Evolutionary conservation across 352 stramenopile genomes (phyloP).

Genomic region (Salisapilia sapeloensis): DNA sequence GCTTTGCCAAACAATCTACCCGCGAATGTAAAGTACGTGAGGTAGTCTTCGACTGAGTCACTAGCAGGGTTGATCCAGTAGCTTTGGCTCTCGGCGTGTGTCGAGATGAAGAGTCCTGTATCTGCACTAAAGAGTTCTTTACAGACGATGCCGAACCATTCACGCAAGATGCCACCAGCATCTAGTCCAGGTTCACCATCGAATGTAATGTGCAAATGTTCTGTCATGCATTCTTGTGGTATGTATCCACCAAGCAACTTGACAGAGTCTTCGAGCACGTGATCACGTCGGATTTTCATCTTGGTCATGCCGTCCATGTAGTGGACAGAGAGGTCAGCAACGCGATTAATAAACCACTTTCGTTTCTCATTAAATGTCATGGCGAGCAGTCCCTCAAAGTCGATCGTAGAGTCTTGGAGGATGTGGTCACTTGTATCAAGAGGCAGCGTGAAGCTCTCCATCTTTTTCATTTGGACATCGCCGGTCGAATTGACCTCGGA

Average conservation of each 20-base stretch:
- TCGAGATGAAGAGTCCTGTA: constrained; percentile 46
- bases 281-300: constrained; percentile 26
- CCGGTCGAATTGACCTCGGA: constrained; percentile 29
- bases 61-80: constrained; percentile 69
- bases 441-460: constrained; percentile 24
- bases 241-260: constrained; percentile 17
- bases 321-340: constrained; percentile 27
- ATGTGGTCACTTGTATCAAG: constrained; percentile 18
- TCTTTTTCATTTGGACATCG: constrained; percentile 26
- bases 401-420: constrained; percentile 10
- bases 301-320: constrained; percentile 47
- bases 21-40: constrained; percentile 93
- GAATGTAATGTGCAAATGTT: constrained; percentile 68
- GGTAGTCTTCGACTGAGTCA: constrained; percentile 26
- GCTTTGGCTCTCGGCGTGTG: constrained; percentile 54
- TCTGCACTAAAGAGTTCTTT: constrained; percentile 62
- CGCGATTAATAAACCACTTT: constrained; percentile 58
- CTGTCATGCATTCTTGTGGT: constrained; percentile 11
- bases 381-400: constrained; percentile 51
- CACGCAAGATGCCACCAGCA: constrained; percentile 56
- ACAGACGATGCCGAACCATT: constrained; percentile 65
- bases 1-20: constrained; percentile 94
- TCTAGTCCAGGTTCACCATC: constrained; percentile 53
- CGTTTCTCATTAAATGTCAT: constrained; percentile 60
- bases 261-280: constrained; percentile 56